Base-by-base conservation (phyloP, 805 yeast genomes). In the Saccharomycopsis lassenensis region DNA sequence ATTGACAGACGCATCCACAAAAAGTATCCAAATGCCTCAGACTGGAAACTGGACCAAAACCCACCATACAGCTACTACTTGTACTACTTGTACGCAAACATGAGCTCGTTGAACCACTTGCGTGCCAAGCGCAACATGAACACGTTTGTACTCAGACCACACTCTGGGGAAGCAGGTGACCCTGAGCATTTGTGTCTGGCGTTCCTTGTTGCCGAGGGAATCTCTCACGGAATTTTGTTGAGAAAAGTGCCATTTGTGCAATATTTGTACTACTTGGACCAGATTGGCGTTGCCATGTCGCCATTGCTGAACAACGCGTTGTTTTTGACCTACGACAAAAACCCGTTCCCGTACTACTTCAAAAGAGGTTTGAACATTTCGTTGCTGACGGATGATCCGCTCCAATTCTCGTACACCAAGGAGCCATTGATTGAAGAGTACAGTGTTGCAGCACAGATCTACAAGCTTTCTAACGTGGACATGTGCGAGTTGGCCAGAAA, bases 131-230 rank as follows among this genome's bases (percentile, higher is more conserved):
- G 87, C 40, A 80, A 82, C 0, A 81, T 74, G 58, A 87, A 82
- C 55, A 87, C 96, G 0, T 78, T 91, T 58, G 93, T 85, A n/a
- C 63, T 91, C 49, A 72, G 98, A 51, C 99, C 99, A 3, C 99
- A 91, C 57, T 84, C 95, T 48, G 99, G 99, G 45, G 99, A 91
- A 59, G 99, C 98, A n/a, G 99, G 99, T 42, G 98, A 91, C 53
- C 96, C 97, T 1, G 97, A 91, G 52, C 98, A 91, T 62, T 66
- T 93, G 52, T 83, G 87, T 30, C 71, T 87, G 34, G 87, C 98
- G 1, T 91, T 81, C 51, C 59, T 91, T 50, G 74, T 91, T 1
- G 77, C 96, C 1, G 93, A 89, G 52, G 84, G 94, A 35, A 91
- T 91, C 42, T 83, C 94, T 8, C 99, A 91, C 56, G 99, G 99